A percentile compares a stretch with the other conserved stretches of the same genome.
These are phyloP conservation scores for Scalesia atractyloides DNA, from an alignment of 129 eudicot species.

Conservation along the genomic window DNA sequence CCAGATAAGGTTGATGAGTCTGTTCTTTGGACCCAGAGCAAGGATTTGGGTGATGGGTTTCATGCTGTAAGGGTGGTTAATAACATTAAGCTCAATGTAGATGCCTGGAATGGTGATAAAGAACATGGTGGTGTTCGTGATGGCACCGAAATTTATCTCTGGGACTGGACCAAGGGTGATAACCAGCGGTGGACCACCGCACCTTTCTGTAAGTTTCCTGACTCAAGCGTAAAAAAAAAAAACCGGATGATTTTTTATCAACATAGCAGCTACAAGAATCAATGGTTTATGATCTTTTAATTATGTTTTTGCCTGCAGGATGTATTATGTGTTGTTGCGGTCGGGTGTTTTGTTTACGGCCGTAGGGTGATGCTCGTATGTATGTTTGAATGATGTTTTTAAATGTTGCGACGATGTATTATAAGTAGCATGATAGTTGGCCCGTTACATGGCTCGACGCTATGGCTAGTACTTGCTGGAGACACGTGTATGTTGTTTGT, in stretches of 20 bases:
- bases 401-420: background rate
- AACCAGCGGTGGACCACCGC: conserved; percentile 86
- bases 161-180: conserved; percentile 73
- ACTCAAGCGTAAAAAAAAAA: background rate
- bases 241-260: too few relatives aligned
- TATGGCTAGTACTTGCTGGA: background rate
- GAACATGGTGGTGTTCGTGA: conserved; percentile 82
- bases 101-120: conserved; percentile 69
- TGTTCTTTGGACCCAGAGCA: conserved; percentile 85
- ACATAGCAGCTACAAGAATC: too few relatives aligned
- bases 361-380: background rate
- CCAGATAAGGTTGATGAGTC: conserved; percentile 78
- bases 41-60: conserved; percentile 73
- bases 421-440: too few relatives aligned
- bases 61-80: conserved; percentile 83
- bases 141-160: conserved; percentile 61
- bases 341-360: too few relatives aligned
- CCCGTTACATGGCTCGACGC: background rate
- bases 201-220: conserved; percentile 61
- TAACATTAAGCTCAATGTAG: conserved; percentile 69
- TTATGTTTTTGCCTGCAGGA: background rate
- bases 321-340: background rate
- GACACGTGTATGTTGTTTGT: background rate
- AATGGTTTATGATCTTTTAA: background rate
- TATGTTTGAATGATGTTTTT: background rate